phyloP scores from a whole-genome alignment of 768 basidiomycete genomes.

The Trametes sanguinea region DNA sequence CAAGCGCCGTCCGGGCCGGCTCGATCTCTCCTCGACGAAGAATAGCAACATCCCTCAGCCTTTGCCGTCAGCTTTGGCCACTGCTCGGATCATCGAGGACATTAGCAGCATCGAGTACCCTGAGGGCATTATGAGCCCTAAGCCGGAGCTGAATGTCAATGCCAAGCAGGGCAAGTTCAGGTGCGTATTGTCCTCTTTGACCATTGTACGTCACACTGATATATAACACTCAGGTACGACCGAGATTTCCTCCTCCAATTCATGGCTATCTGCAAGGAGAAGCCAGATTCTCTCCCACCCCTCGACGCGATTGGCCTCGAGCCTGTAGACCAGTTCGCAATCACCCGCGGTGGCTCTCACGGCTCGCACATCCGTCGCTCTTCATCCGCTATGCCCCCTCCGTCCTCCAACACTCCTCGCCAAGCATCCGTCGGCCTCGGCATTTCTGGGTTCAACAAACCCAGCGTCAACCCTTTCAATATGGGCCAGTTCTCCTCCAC shows the following conservation, averaged over 20 bases:
- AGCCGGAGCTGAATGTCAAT: slow-evolving; percentile 79
- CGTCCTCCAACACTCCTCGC: slow-evolving; percentile 40
- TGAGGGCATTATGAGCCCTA: slow-evolving; percentile 78
- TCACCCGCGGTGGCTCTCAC: slow-evolving; percentile 66
- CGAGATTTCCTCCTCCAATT: slow-evolving; percentile 98
- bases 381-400: slow-evolving; percentile 43
- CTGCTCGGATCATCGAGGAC: slow-evolving; percentile 85
- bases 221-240: slow-evolving; percentile 67
- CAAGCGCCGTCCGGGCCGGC: slow-evolving; percentile 67
- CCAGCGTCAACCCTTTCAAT: slow-evolving; percentile 38
- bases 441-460: slow-evolving; percentile 39
- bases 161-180: slow-evolving; percentile 89
- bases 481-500: slow-evolving; percentile 70
- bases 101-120: slow-evolving; percentile 79
- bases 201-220: background rate
- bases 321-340: slow-evolving; percentile 60
- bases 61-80: slow-evolving; percentile 68
- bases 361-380: slow-evolving; percentile 43
- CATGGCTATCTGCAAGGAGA: slow-evolving; percentile 92
- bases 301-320: slow-evolving; percentile 92
- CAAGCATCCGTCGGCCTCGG: slow-evolving; percentile 55
- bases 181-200: slow-evolving; percentile 40
- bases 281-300: slow-evolving; percentile 86
- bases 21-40: slow-evolving; percentile 64
- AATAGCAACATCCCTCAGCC: slow-evolving; percentile 43